Percentiles rank a stretch among this genome's conserved stretches.
Conservation (phyloP, 495 filamentous ascomycete genomes). For the Talaromyces liani region DNA sequence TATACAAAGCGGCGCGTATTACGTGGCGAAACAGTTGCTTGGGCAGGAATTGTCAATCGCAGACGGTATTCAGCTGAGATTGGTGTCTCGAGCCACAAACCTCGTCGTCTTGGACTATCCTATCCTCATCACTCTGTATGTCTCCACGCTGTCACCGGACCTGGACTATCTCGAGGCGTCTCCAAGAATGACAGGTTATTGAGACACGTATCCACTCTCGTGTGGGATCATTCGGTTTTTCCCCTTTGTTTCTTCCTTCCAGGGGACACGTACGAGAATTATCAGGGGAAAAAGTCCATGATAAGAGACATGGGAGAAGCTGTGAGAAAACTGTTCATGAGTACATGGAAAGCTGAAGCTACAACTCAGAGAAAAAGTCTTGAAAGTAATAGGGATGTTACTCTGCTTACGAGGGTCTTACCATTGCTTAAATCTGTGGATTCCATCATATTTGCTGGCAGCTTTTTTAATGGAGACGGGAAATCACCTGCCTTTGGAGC, state of each 20-base stretch:
- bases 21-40: background rate
- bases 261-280: background rate
- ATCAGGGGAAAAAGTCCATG: too few species aligned
- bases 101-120: background rate
- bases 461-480: too few species aligned
- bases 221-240: background rate
- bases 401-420: too few species aligned
- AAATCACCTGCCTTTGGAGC: too few species aligned
- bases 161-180: background rate
- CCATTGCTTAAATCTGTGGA: too few species aligned
- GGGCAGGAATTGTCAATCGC: background rate
- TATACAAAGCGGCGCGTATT: background rate
- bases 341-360: background rate
- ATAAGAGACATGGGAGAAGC: too few species aligned
- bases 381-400: too few species aligned
- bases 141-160: background rate
- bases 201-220: background rate
- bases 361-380: too few species aligned
- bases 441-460: too few species aligned
- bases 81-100: background rate
- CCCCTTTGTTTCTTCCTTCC: background rate
- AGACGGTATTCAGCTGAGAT: background rate
- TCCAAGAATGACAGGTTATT: background rate
- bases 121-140: background rate
- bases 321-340: too few species aligned